Base-by-base conservation (phyloP, 2,329 filamentous ascomycete species). In the Podosphaera fusca region DNA sequence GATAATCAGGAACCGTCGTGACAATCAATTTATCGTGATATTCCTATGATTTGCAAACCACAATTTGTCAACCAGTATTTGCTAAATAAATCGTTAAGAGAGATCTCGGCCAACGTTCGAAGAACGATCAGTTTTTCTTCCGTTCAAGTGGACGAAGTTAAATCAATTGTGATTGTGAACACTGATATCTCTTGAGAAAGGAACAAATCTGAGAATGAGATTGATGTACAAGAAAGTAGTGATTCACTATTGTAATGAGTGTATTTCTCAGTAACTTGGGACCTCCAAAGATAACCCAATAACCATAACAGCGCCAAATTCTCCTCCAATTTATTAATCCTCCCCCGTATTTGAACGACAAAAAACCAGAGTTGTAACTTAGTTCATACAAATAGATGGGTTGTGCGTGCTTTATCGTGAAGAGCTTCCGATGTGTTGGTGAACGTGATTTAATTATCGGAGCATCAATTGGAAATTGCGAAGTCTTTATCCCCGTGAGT, bases 151-250 rank as follows among this genome's bases (percentile, higher is more conserved):
- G 67, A 66, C 64, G 65, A 67, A 61, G 63, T 64, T 61, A 65
- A 67, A 64, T 65, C 65, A 67, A 67, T 65, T 67, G 64, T 67
- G 66, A 67, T 67, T 67, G 65, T 65, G 61, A 66, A 65, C 64
- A 64, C 65, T 64, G 62, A 63, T 64, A 65, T 62, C 61, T 63
- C 62, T 65, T 55, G 61, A 63, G 61, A 62, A 58, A 64, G 58
- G 59, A 63, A 63, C 60, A 65, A 65, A 60, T 60, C 63, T 60
- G 62, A 60, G 61, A 58, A 66, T 63, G 58, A 61, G 64, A 66
- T 66, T 62, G 64, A 66, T 67, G 63, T 67, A 67, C 65, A 67
- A 66, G 65, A 67, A 63, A 64, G 65, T 65, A 67, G 64, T 54
- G 56, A 55, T 1, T 35, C 49, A 38, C 35, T 38, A 38, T 10